Base-by-base conservation (phyloP, 176 grass and related monocot genomes). In the Bolboschoenus planiculmis region DNA sequence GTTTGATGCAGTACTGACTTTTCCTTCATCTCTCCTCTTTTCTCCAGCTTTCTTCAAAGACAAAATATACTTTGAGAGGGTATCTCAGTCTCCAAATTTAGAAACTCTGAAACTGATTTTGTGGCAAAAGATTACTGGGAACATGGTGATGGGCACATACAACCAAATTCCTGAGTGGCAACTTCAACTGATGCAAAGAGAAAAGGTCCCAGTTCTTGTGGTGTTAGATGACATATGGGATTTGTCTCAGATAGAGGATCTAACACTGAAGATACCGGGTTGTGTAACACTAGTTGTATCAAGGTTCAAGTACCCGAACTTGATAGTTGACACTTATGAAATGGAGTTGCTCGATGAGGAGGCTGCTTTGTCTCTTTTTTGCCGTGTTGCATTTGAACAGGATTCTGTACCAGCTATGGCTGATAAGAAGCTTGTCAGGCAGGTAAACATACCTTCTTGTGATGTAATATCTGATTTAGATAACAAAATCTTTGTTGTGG, bases 171-270 rank as follows among this genome's bases (percentile, higher is more conserved):
- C 92, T 0, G 90, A 95, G 20, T 93, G 92, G 92, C 96, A 99
- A 75, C 83, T 89, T 84, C 90, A 93, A 50, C 73, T 95, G 88
- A 90, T 90, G 5, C 85, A 90, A 23, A 91, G 61, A 62, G 87
- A 95, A 80, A 82, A 78, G 80, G 90, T 88, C 8, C 92, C 91
- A n/a, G 74, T 95, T 60, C 96, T 99, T 70, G 56, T 99, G 50
- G 88, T 99, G 16, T 86, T 99, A 15, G 96, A 99, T 79, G 96
- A 99, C 82, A 91, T 99, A 15, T 99, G 96, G 92, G 89, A 93
- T 83, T 90, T 85, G 43, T 70, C 90, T 51, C 83, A 95, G 84
- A 89, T 99, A 0, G 96, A 99, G 84, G 84, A 95, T 40, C 91
- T 99, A 4, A 74, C 92, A 42, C 91, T 99, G 64, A 90, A 88